Percentiles rank a stretch among this genome's conserved stretches.
Conservation (phyloP, 2,329 filamentous ascomycete genomes). For the Colletotrichum brevisporum region DNA sequence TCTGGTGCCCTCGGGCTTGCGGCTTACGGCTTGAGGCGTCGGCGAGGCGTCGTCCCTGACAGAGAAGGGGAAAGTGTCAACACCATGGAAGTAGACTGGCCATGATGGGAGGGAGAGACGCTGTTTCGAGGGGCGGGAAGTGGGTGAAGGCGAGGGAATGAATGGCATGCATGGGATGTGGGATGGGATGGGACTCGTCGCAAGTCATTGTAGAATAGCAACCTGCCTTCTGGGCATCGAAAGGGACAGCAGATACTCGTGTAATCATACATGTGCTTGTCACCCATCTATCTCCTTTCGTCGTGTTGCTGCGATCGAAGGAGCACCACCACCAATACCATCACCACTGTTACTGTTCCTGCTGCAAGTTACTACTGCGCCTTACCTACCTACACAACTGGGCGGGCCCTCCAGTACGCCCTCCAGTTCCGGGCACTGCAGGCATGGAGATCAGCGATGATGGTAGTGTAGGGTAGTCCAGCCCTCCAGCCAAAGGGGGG, state of each 20-base stretch:
- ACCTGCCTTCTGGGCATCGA: background rate
- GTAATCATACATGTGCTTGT: background rate
- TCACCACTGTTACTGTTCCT: slow-evolving; percentile 8
- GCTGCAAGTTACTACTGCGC: slow-evolving; percentile 9
- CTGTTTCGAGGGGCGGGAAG: slow-evolving; percentile 12
- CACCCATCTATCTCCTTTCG: slow-evolving; percentile 2
- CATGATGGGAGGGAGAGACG: slow-evolving; percentile 34
- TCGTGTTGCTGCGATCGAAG: background rate
- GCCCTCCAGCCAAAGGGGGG: slow-evolving; percentile 7
- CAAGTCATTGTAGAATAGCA: background rate
- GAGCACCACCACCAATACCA: background rate
- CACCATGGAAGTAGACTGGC: slow-evolving; percentile 32
- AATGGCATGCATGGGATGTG: slow-evolving; percentile 23
- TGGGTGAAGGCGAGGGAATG: slow-evolving; percentile 29
- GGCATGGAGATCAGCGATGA: background rate
- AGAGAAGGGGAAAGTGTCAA: slow-evolving; percentile 35
- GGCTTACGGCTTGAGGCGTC: slow-evolving; percentile 28
- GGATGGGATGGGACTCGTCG: background rate
- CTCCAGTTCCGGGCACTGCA: too few species aligned
- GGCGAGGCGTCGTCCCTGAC: slow-evolving; percentile 35
- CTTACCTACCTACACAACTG: too few species aligned
- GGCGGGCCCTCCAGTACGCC: too few species aligned
- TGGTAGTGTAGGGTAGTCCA: slow-evolving; percentile 11
- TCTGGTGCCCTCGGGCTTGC: too few species aligned
- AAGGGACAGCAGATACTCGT: slow-evolving; percentile 7